Conservation (phyloP, 1,284 basidiomycete genomes). For the Chalciporus piperatoides region DNA sequence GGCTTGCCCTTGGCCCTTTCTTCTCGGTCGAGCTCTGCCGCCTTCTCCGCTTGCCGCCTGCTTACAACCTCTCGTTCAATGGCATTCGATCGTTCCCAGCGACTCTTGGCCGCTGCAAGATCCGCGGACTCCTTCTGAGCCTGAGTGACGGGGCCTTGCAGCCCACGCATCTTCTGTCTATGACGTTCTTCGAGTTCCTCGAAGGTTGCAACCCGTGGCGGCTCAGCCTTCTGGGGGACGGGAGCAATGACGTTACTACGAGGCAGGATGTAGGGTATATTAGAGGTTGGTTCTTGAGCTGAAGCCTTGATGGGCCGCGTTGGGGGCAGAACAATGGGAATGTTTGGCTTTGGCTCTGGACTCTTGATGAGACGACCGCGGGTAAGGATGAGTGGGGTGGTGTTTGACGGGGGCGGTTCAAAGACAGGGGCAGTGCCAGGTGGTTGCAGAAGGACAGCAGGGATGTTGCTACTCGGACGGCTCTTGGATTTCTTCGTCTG, state of each 20-base stretch:
- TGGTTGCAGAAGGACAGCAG: conserved; percentile 60
- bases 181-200: conserved; percentile 81
- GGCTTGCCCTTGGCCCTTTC: conserved; percentile 44
- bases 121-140: conserved; percentile 70
- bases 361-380: conserved; percentile 45
- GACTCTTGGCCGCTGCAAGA: conserved; percentile 60
- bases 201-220: conserved; percentile 61
- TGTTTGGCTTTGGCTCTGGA: conserved; percentile 27
- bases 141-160: conserved; percentile 72
- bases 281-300: conserved; percentile 23
- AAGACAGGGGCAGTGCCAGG: conserved; percentile 39
- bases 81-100: conserved; percentile 73
- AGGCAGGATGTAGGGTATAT: conserved; percentile 29
- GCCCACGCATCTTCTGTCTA: conserved; percentile 68
- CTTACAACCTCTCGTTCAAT: conserved; percentile 66
- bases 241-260: conserved; percentile 41
- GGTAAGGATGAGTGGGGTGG: conserved; percentile 57
- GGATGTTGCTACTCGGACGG: conserved; percentile 35
- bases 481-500: conserved; percentile 36
- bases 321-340: conserved; percentile 32
- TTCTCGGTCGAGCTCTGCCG: conserved; percentile 46
- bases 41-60: conserved; percentile 67
- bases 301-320: conserved; percentile 16
- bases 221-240: conserved; percentile 43
- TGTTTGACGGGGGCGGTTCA: conserved; percentile 26